phyloP scores from a whole-genome alignment of 768 basidiomycete genomes.

The Suillus alpinus region DNA sequence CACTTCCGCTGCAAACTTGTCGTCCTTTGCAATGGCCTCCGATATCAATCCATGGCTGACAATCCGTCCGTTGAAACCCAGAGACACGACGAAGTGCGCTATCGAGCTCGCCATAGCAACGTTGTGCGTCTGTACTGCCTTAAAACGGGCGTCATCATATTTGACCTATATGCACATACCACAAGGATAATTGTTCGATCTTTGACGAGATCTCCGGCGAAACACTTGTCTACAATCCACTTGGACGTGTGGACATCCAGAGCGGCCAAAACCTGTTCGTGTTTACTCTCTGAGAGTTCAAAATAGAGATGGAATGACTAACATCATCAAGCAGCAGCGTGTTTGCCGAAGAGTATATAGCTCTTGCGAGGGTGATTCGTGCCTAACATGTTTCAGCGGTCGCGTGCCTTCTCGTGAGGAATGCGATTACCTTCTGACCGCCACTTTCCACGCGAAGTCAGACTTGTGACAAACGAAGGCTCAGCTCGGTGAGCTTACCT shows the following conservation, averaged over 20 bases:
- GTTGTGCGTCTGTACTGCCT: constrained; percentile 28
- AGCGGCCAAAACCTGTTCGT: constrained; percentile 45
- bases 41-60: constrained; percentile 48
- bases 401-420: neutral
- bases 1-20: constrained; percentile 23
- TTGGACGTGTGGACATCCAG: constrained; percentile 55
- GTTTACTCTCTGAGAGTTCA: neutral
- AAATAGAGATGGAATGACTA: neutral
- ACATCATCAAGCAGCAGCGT: constrained; percentile 74
- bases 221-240: constrained; percentile 48
- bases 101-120: constrained; percentile 25
- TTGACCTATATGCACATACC: constrained; percentile 26
- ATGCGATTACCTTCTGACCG: constrained; percentile 50
- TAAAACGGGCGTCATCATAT: neutral
- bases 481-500: constrained; percentile 22
- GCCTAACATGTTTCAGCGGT: constrained; percentile 26
- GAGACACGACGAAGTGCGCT: constrained; percentile 45
- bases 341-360: constrained; percentile 57
- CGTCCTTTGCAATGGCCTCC: constrained; percentile 43
- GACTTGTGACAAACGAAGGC: neutral
- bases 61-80: constrained; percentile 53
- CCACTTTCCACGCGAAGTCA: constrained; percentile 30
- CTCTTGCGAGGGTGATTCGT: constrained; percentile 54
- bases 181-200: constrained; percentile 54
- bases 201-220: constrained; percentile 42